A percentile compares a stretch with the other conserved stretches of the same genome.
Evolutionary conservation across 495 filamentous ascomycete species (phyloP).

Genomic region (Lasiosphaeris hirsuta): DNA sequence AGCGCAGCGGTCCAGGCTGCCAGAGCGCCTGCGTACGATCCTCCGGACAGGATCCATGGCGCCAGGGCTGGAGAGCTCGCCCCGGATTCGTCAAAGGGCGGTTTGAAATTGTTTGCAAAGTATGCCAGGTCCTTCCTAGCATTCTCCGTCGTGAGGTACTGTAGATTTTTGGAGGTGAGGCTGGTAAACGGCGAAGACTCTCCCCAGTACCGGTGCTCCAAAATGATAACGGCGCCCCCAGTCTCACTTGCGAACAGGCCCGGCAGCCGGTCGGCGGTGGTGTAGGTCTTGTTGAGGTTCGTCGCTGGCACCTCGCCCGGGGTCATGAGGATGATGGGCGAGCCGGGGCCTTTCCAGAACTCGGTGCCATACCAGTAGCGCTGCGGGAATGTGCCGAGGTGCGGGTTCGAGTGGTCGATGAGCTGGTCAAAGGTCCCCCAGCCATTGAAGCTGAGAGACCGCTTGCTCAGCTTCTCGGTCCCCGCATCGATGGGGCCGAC

Average conservation of each 20-base stretch:
- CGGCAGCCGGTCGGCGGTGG: constrained; percentile 36
- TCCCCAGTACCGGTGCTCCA: constrained; percentile 64
- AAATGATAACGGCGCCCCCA: constrained; percentile 53
- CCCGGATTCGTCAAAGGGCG: constrained; percentile 54
- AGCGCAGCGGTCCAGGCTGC: constrained; percentile 59
- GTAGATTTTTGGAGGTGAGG: constrained; percentile 54
- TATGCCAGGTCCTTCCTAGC: constrained; percentile 59
- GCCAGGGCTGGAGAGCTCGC: constrained; percentile 52
- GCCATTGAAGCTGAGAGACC: constrained; percentile 27
- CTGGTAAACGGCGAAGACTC: constrained; percentile 56
- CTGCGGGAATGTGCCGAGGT: constrained; percentile 34
- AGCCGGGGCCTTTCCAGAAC: constrained; percentile 31
- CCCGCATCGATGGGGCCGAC: constrained; percentile 24
- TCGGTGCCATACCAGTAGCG: constrained; percentile 33
- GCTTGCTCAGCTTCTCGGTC: constrained; percentile 18
- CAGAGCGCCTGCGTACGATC: constrained; percentile 64
- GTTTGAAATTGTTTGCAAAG: constrained; percentile 57
- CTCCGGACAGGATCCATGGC: constrained; percentile 63
- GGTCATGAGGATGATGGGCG: constrained; percentile 43
- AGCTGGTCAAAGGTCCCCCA: constrained; percentile 34
- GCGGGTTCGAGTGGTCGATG: constrained; percentile 31
- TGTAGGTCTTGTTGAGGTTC: constrained; percentile 44
- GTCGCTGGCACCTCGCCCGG: constrained; percentile 56
- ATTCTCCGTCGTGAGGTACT: constrained; percentile 61
- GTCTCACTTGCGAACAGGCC: constrained; percentile 53